Conservation (phyloP, 495 filamentous ascomycete species). For the Acidiella bohemica region DNA sequence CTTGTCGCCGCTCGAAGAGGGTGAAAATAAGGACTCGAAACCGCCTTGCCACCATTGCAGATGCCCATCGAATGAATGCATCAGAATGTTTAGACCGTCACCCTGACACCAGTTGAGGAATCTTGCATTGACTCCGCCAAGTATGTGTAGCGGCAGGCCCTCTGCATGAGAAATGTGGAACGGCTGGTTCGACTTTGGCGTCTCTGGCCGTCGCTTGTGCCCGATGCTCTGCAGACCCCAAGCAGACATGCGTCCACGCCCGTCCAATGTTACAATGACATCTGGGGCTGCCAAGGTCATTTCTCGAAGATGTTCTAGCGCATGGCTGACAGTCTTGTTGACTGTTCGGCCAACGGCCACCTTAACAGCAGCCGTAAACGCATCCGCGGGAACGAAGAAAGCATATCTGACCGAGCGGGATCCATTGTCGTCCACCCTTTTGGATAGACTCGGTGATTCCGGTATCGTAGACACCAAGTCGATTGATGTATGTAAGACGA, state of each 20-base stretch:
- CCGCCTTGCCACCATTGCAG: slow-evolving; percentile 69
- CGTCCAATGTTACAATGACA: slow-evolving; percentile 74
- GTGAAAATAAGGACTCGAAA: slow-evolving; percentile 61
- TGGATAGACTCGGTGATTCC: slow-evolving; percentile 21
- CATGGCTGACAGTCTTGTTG: slow-evolving; percentile 20
- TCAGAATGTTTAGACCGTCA: slow-evolving; percentile 39
- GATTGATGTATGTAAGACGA: slow-evolving; percentile 72
- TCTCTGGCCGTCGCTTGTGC: slow-evolving; percentile 50
- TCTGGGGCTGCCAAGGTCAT: slow-evolving; percentile 78
- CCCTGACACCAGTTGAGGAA: slow-evolving; percentile 13
- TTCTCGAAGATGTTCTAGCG: slow-evolving; percentile 72
- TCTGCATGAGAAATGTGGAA: slow-evolving; percentile 84
- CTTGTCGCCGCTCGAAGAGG: slow-evolving; percentile 5
- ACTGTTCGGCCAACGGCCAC: background rate
- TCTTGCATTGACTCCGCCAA: slow-evolving; percentile 18
- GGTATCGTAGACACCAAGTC: slow-evolving; percentile 67
- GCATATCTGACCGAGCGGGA: slow-evolving; percentile 37
- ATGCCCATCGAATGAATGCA: slow-evolving; percentile 65
- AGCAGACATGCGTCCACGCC: slow-evolving; percentile 74
- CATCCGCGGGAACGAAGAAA: slow-evolving; percentile 72
- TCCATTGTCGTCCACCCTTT: background rate
- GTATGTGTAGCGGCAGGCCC: slow-evolving; percentile 52
- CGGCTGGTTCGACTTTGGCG: slow-evolving; percentile 37
- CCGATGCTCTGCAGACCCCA: slow-evolving; percentile 91
- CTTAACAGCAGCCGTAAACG: slow-evolving; percentile 46